These are phyloP conservation scores for Fusarium subtropicale DNA, from an alignment of 2,329 filamentous ascomycete species.

Conservation along the genomic window DNA sequence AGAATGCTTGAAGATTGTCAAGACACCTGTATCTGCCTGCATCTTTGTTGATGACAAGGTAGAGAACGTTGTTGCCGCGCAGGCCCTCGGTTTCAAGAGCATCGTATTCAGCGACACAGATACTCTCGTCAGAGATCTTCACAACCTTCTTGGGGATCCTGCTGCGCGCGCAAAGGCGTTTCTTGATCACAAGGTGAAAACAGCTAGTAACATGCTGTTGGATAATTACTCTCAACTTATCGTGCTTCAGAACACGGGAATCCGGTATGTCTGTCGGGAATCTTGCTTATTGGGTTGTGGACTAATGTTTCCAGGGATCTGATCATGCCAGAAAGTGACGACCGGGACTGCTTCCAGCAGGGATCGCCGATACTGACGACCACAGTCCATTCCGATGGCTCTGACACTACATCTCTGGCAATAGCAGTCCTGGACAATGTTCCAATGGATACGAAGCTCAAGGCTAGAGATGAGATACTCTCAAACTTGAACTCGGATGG, in stretches of 20 bases:
- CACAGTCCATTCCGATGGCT: not conserved
- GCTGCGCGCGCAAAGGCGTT: not conserved
- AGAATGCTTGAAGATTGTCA: not conserved
- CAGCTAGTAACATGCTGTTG: not conserved
- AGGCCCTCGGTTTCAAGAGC: not conserved
- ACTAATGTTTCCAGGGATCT: not conserved
- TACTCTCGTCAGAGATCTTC: not conserved
- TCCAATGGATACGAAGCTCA: not conserved
- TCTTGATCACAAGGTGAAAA: not conserved
- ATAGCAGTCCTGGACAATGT: not conserved
- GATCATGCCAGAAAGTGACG: not conserved
- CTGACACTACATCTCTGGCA: constrained; percentile 1
- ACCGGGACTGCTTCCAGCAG: constrained; percentile 13
- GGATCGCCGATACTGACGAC: not conserved
- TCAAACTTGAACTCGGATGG: not conserved
- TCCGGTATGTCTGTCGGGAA: not conserved
- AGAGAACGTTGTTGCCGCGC: constrained; percentile 1
- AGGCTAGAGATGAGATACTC: constrained; percentile 4
- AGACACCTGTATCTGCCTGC: not conserved
- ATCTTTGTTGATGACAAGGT: constrained; percentile 11
- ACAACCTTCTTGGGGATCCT: constrained; percentile 2
- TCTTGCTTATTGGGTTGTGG: fast-evolving
- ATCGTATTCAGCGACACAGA: not conserved
- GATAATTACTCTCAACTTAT: constrained; percentile 16
- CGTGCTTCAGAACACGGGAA: not conserved